Evolutionary conservation across 2,329 filamentous ascomycete species (phyloP).

Genomic region (Alternaria gansuensis): DNA sequence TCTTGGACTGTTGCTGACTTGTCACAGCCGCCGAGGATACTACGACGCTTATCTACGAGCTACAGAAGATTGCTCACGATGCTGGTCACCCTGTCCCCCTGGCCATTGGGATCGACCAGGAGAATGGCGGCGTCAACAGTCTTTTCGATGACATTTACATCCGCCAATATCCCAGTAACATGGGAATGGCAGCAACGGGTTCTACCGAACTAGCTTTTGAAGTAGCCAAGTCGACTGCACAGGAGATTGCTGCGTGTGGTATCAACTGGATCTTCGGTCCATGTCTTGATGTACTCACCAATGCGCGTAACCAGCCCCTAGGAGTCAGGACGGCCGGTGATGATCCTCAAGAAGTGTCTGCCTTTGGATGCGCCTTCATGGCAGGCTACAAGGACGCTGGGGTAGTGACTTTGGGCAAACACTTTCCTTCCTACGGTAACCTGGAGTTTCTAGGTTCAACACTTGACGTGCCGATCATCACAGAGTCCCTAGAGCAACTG

Average conservation of each 20-base stretch:
- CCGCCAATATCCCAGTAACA: conserved; percentile 94
- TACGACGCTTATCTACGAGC: conserved; percentile 83
- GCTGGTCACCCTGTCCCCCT: conserved; percentile 89
- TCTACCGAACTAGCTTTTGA: conserved; percentile 86
- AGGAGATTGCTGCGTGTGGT: conserved; percentile 89
- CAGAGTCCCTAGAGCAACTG: conserved; percentile 89
- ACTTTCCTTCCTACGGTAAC: conserved; percentile 96
- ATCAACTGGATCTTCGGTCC: conserved; percentile 96
- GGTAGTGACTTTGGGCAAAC: conserved; percentile 88
- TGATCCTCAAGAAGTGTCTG: conserved; percentile 92
- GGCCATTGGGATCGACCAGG: conserved; percentile 91
- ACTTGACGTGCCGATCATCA: conserved; percentile 92
- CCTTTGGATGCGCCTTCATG: conserved; percentile 89
- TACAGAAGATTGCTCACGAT: conserved; percentile 90
- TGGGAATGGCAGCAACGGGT: conserved; percentile 94
- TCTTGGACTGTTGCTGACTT: conserved; percentile 33
- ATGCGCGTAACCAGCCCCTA: conserved; percentile 87
- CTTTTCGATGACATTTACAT: conserved; percentile 96
- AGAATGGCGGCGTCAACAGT: conserved; percentile 98
- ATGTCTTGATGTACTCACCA: conserved; percentile 91
- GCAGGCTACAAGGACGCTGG: conserved; percentile 93
- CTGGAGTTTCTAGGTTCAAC: conserved; percentile 92
- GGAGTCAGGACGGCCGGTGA: conserved; percentile 91
- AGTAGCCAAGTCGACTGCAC: conserved; percentile 90
- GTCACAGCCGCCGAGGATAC: conserved; percentile 85